phyloP scores from a whole-genome alignment of 352 stramenopile genomes.

The Aphanomyces invadans region DNA sequence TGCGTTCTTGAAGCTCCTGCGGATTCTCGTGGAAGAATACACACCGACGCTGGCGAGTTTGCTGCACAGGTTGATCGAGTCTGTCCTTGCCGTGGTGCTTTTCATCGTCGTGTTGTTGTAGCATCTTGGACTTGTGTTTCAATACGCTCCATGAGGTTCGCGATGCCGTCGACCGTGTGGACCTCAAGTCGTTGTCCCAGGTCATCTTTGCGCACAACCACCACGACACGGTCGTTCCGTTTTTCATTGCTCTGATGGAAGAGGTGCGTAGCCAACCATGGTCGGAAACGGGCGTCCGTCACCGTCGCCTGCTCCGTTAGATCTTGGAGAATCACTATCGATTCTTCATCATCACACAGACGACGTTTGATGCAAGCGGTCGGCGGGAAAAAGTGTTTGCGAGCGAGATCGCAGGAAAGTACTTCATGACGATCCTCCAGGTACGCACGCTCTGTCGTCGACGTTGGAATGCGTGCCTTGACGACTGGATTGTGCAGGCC shows the following conservation, averaged over 20 bases:
- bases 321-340: slow-evolving; percentile 74
- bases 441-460: no score
- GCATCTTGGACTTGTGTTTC: slow-evolving; percentile 71
- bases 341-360: slow-evolving; percentile 54
- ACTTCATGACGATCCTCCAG: slow-evolving; percentile 68
- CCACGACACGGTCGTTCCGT: slow-evolving; percentile 57
- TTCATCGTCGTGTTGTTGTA: background rate
- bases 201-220: slow-evolving; percentile 63
- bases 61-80: slow-evolving; percentile 46
- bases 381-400: slow-evolving; percentile 49
- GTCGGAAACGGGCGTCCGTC: no score
- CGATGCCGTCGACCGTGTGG: background rate
- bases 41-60: slow-evolving; percentile 66
- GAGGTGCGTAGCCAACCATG: slow-evolving; percentile 29
- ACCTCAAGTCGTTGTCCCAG: slow-evolving; percentile 27
- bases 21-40: slow-evolving; percentile 68
- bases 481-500: slow-evolving; percentile 32
- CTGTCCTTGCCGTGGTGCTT: background rate
- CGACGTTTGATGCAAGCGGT: slow-evolving; percentile 8
- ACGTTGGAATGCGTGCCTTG: no score
- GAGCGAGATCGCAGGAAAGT: slow-evolving; percentile 56
- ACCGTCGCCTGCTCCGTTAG: background rate
- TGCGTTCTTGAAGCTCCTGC: slow-evolving; percentile 67
- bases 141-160: slow-evolving; percentile 66
- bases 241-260: slow-evolving; percentile 64